These are phyloP conservation scores for Boletellus emodensis DNA, from an alignment of 768 basidiomycete genomes.

Conservation along the genomic window DNA sequence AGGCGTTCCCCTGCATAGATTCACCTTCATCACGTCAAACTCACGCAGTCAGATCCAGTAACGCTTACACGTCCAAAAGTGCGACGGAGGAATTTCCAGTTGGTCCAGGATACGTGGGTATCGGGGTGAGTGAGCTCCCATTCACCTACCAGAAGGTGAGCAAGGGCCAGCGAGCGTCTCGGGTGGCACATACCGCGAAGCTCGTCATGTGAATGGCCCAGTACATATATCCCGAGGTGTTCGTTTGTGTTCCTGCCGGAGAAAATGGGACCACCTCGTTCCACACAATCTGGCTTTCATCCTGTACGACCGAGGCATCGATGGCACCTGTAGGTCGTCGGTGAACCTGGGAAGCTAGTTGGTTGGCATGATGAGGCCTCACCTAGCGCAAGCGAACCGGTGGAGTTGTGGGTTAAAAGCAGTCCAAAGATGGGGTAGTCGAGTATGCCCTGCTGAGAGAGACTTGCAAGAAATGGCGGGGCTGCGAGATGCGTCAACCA, in stretches of 20 bases:
- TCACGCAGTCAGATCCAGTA: background rate
- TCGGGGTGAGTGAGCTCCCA: slow-evolving; percentile 45
- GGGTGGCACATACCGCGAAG: slow-evolving; percentile 42
- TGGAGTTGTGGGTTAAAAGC: slow-evolving; percentile 53
- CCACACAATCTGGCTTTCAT: slow-evolving; percentile 63
- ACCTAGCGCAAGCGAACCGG: slow-evolving; percentile 68
- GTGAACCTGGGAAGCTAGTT: background rate
- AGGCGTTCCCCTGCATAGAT: slow-evolving; percentile 50
- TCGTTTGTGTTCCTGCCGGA: slow-evolving; percentile 54
- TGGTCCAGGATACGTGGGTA: slow-evolving; percentile 60
- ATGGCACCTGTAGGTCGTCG: slow-evolving; percentile 57
- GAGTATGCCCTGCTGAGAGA: slow-evolving; percentile 60
- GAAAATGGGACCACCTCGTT: slow-evolving; percentile 71
- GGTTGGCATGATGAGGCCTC: background rate
- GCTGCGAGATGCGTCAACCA: slow-evolving; percentile 35
- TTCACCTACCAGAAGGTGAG: slow-evolving; percentile 45
- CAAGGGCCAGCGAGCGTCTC: background rate
- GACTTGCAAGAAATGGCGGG: slow-evolving; percentile 59
- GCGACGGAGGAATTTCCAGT: slow-evolving; percentile 58
- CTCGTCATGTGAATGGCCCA: slow-evolving; percentile 64
- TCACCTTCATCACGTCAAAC: slow-evolving; percentile 1
- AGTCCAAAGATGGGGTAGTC: slow-evolving; percentile 78
- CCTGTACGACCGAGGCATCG: slow-evolving; percentile 62
- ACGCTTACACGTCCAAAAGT: slow-evolving; percentile 66
- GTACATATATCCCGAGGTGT: slow-evolving; percentile 66